A percentile compares a stretch with the other conserved stretches of the same genome.
phyloP scores from a whole-genome alignment of 371 early-diverging fungal genomes.

The Mucor racemosus region DNA sequence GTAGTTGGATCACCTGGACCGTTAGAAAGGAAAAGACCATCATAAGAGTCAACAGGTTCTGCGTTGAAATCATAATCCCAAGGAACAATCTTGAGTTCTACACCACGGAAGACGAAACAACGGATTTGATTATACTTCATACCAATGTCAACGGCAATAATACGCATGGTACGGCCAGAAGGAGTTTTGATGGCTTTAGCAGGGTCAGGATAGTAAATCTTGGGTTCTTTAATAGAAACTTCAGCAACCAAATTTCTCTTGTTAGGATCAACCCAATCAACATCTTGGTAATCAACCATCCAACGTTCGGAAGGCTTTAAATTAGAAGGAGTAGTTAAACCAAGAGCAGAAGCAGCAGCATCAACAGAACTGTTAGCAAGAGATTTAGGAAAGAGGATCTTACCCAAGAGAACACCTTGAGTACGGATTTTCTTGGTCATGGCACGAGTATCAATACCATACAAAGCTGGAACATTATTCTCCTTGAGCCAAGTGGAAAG shows the following conservation, averaged over 20 bases:
- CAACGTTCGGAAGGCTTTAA: conserved; percentile 57
- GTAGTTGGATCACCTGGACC: conserved; percentile 97
- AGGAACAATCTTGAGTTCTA: conserved; percentile 92
- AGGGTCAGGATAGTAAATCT: conserved; percentile 72
- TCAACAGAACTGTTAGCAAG: conserved; percentile 61
- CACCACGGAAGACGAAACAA: conserved; percentile 92
- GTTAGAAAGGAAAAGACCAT: conserved; percentile 95
- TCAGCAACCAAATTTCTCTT: conserved; percentile 91
- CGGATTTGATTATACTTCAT: conserved; percentile 98
- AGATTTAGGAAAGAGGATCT: conserved; percentile 84
- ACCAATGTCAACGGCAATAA: conserved; percentile 94
- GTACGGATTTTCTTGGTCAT: conserved; percentile 85
- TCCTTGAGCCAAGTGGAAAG: conserved; percentile 89
- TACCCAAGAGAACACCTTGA: conserved; percentile 85
- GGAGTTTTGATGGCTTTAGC: conserved; percentile 63
- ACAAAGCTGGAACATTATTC: conserved; percentile 85
- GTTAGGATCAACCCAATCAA: conserved; percentile 93
- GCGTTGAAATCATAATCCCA: conserved; percentile 91
- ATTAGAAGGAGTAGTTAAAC: conserved; percentile 25
- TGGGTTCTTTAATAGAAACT: conserved; percentile 82
- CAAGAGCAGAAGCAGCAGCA: conserved; percentile 46
- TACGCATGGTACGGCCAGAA: conserved; percentile 80
- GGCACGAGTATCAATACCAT: conserved; percentile 95
- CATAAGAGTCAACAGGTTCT: conserved; percentile 73
- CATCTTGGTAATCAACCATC: conserved; percentile 75